Base-by-base conservation (phyloP, 2,329 filamentous ascomycete species). In the Alternaria sp. region DNA sequence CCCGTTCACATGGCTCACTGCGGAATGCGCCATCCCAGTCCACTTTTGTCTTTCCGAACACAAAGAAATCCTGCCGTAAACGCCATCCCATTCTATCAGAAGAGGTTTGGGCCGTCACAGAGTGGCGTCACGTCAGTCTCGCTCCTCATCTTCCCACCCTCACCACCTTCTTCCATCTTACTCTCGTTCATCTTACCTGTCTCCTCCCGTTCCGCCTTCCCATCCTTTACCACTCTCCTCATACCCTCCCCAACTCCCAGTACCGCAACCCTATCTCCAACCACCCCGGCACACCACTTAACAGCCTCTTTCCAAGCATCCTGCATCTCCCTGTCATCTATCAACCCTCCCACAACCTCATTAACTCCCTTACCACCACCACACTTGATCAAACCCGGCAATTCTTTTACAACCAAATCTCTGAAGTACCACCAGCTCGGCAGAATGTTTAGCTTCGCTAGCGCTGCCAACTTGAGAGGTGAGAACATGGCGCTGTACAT, bases 381-480 rank as follows among this genome's bases (percentile, higher is more conserved):
- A n/a, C 10, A 17, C 37, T 13, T 13, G 10, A 40, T 2, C 29
- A 54, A 14, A 2, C 3, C 51, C 24, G 26, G 31, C 24, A 54
- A 14, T 13, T 17, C 52, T 1, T 2, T 23, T 1, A 51, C 45
- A 2, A 13, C 46, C 11, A 29, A 21, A 2, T 55, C 51, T 4
- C 60, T 44, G 0, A 71, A 29, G 24, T 62, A 65, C 67, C 67
- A 72, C 69, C 69, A 70, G 2, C 60, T 65, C 0, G 69, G 65
- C 29, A 71, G 11, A n/a, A 62, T 62, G 1, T 67, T 67, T n/a
- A 68, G 40, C 8, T 45, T 59, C 1, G 67, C 67, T 7, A 72
- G 51, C 4, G 62, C 61, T 0, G 63, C 55, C 0, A 72, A 50
- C 14, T 67, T 67, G 13, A 60, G 14, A 0, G 55, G 44, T 0